phyloP scores from a whole-genome alignment of 1,139 yeast species.

The Diutina pseudorugosa region DNA sequence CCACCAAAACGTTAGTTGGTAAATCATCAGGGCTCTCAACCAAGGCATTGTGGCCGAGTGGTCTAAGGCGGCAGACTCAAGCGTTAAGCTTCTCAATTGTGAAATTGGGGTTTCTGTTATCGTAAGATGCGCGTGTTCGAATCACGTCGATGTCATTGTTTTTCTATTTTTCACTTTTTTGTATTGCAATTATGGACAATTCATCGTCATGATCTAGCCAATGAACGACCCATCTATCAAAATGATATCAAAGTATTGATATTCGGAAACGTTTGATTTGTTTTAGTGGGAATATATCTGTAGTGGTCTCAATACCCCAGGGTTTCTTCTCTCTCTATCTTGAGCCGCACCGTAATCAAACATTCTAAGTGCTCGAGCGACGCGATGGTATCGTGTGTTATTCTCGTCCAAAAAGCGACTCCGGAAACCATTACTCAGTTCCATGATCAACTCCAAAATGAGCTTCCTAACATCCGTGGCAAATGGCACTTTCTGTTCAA shows the following conservation, averaged over 20 bases:
- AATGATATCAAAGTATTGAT: too few relatives aligned
- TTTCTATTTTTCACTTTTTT: background rate
- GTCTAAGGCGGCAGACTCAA: background rate
- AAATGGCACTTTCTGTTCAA: conserved; percentile 56
- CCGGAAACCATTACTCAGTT: conserved; percentile 56
- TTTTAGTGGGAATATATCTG: too few relatives aligned
- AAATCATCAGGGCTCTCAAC: background rate
- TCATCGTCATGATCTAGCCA: too few relatives aligned
- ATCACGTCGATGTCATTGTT: background rate
- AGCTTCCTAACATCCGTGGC: conserved; percentile 45
- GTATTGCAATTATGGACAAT: too few relatives aligned
- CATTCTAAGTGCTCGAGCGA: background rate
- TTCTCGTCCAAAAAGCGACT: conserved; percentile 42
- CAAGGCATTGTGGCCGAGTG: background rate
- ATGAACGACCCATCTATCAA: too few relatives aligned
- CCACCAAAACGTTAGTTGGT: too few relatives aligned
- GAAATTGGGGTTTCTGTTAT: background rate
- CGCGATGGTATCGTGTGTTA: conserved; percentile 20
- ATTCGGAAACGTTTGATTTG: too few relatives aligned
- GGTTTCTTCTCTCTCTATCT: too few relatives aligned
- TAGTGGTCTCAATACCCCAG: too few relatives aligned
- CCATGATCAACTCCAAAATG: conserved; percentile 56
- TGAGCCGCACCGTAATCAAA: background rate
- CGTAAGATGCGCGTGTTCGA: background rate
- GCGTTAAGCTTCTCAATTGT: background rate